Base-by-base conservation (phyloP, 2,329 filamentous ascomycete genomes). In the Elsinoe necatrix region DNA sequence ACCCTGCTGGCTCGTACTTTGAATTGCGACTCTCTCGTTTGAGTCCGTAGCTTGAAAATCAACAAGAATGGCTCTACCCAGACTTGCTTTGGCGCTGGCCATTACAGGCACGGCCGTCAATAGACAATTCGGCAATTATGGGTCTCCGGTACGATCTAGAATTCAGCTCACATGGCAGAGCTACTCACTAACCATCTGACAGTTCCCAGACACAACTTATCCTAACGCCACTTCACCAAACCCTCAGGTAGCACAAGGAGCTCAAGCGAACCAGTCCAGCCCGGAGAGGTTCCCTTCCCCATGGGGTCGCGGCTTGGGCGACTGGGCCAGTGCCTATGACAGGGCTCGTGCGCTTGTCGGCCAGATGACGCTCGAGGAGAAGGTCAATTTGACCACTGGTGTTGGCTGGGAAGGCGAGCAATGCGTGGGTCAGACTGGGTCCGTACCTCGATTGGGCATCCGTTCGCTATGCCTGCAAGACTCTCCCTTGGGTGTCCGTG, bases 381-480 rank as follows among this genome's bases (percentile, higher is more conserved):
- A 70, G 47, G 64, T 68, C 48, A 67, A 66, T 56, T 61, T 70
- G 54, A 68, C 67, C 3, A 63, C 63, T 41, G 68, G 69, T 20
- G 52, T 56, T 16, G 58, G 64, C n/a, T 63, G 45, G 61, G 57
- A 62, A 25, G 56, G 55, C 41, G 63, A 59, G 12, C 50, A 60
- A 43, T 71, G 69, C 41, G 67, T 69, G 3, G 70, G 70, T 9
- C 68, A 69, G 48, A 68, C 71, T 4, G 64, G 63, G 4, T 64
- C 69, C 11, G 66, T 72, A 5, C 56, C 63, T 9, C 62, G 69
- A 2, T 62, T 72, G 6, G 66, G 67, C 20, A 71, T 71, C 61
- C 62, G 57, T 4, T 66, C 66, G 18, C 63, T 73, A 1, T 73
- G 71, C 52, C 59, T 72, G 1, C 66, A 69, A 21, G 70, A 72